Conservation (phyloP, 805 yeast species). For the Wickerhamomyces silvicola region DNA sequence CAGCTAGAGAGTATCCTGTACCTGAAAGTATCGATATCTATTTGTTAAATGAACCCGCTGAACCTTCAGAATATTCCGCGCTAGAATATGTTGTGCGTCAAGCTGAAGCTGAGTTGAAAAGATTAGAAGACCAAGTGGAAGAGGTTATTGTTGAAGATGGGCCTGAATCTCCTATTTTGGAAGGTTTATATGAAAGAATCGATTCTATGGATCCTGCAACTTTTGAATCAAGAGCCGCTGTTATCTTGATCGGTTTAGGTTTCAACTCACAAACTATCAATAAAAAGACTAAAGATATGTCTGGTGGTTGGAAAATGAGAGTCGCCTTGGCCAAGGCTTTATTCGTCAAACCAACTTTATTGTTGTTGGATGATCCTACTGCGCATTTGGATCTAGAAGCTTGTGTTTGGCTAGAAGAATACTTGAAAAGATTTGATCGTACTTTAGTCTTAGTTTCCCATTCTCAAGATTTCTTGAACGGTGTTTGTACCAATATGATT, state of each 20-base stretch:
- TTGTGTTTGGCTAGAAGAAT: constrained; percentile 99
- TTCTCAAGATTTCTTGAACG: constrained; percentile 98
- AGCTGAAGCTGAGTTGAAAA: constrained; percentile 88
- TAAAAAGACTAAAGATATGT: constrained; percentile 97
- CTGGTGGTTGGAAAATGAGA: constrained; percentile 99
- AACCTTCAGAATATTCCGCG: constrained; percentile 85
- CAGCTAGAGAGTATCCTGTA: constrained; percentile 93
- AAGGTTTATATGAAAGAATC: constrained; percentile 88
- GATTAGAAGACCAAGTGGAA: constrained; percentile 88
- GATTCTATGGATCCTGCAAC: constrained; percentile 95
- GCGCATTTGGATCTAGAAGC: constrained; percentile 99
- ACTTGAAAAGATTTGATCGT: constrained; percentile 89
- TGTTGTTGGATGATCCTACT: constrained; percentile 96
- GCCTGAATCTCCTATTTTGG: constrained; percentile 83
- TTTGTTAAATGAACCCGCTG: constrained; percentile 95
- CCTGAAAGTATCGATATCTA: constrained; percentile 91
- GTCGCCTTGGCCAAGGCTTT: constrained; percentile 97
- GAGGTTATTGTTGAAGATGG: constrained; percentile 85
- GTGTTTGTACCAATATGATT: constrained; percentile 96
- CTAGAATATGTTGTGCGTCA: constrained; percentile 94
- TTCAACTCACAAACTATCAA: constrained; percentile 80
- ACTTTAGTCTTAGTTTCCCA: constrained; percentile 92
- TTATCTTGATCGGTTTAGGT: constrained; percentile 94
- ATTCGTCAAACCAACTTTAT: constrained; percentile 93
- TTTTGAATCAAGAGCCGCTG: constrained; percentile 93